phyloP scores from a whole-genome alignment of 495 filamentous ascomycete species.

The Melanomma pulvis-pyrius region DNA sequence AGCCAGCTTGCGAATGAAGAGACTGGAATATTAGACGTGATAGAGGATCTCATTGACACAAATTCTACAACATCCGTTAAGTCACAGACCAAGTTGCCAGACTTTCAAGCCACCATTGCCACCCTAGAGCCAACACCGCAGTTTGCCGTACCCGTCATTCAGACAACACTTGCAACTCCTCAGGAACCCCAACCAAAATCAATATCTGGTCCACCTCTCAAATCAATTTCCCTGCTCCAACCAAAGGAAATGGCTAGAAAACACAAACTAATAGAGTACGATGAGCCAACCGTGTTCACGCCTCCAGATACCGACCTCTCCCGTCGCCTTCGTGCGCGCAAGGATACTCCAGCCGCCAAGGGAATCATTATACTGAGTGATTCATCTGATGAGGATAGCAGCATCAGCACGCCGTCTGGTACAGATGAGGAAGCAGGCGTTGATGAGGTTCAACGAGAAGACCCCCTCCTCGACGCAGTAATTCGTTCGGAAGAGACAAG shows the following conservation, averaged over 20 bases:
- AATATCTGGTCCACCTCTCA: not conserved
- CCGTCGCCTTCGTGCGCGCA: conserved; percentile 9
- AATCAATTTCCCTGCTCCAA: not conserved
- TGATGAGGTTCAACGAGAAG: not conserved
- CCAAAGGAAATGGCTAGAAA: not conserved
- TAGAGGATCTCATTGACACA: not conserved
- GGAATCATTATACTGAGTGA: not conserved
- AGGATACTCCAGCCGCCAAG: conserved; percentile 13
- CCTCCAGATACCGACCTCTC: conserved; percentile 15
- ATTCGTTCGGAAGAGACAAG: not conserved
- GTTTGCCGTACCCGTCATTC: not conserved
- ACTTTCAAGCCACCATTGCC: not conserved
- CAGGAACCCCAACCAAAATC: not conserved
- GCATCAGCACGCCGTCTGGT: conserved; percentile 6
- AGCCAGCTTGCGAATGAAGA: conserved; percentile 22
- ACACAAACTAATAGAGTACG: not conserved
- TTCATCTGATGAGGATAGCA: conserved; percentile 3
- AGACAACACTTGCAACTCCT: conserved; percentile 4
- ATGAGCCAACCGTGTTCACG: conserved; percentile 7
- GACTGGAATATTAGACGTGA: not conserved
- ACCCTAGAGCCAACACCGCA: not conserved
- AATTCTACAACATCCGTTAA: not conserved
- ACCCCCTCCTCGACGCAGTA: not conserved
- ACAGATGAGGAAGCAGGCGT: conserved; percentile 17
- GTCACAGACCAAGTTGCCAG: not conserved